Evolutionary conservation across 768 basidiomycete species (phyloP), one percentile per base, ranked within the genome.

Genomic region (Tylopilus rubrobrunneus): DNA sequence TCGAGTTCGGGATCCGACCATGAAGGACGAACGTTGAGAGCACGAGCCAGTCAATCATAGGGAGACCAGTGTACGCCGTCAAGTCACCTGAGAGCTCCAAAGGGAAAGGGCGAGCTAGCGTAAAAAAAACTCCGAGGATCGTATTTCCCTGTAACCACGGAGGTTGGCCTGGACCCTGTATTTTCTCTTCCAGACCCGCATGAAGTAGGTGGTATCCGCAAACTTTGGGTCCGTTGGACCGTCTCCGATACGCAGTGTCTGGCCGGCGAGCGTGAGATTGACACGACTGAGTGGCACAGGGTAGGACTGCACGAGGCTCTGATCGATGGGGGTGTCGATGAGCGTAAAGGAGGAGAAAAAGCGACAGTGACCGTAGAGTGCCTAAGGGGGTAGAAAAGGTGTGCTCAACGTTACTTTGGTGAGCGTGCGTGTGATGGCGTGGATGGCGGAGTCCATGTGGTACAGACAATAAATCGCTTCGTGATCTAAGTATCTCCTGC

Each of bases 271-370:
- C 5, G 59, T 60, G 37, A 71, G 61, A 29, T 58, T 66, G n/a
- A 71, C 50, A 9, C 62, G 62, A 3, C 61, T 59, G 44, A 70
- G 51, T 27, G 61, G 49, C 2, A 54, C 56, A 27, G 68, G 62
- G 51, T 48, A 71, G 46, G 71, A 64, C 5, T 68, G 67, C 56
- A 62, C 57, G 49, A 70, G 63, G 52, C 68, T 70, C 25, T 70
- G 70, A 56, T 72, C 69, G 57, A 71, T 66, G 25, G 70, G 70
- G 1, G 70, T 71, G 59, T 72, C 70, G 53, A 68, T 56, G 43
- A 70, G 56, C 3, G 62, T 58, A 23, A 71, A 62, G 1, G 70
- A 53, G 45, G 56, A 57, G 21, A 71, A 63, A 8, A 61, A 64
- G 14, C 36, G 53, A 51, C 67, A 72, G n/a, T 60, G 64, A n/a